phyloP scores from a whole-genome alignment of 768 basidiomycete genomes.

The Tylopilus balloui region DNA sequence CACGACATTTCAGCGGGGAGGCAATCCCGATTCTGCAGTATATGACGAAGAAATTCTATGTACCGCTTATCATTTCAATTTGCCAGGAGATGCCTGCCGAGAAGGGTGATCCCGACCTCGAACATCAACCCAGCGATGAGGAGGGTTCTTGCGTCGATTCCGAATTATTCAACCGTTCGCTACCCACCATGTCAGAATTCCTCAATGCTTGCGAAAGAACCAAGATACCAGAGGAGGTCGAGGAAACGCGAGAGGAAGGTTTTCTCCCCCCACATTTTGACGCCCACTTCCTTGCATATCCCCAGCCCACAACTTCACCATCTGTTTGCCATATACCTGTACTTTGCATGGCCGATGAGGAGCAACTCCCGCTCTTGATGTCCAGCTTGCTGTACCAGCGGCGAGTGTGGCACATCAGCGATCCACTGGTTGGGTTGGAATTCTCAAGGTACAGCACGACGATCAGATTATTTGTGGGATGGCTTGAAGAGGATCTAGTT shows the following conservation, averaged over 20 bases:
- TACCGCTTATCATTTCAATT: conserved; percentile 1
- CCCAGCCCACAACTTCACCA: background rate
- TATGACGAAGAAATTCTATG: background rate
- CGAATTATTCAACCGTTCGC: background rate
- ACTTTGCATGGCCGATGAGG: conserved; percentile 6
- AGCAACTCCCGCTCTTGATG: conserved; percentile 5
- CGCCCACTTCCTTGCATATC: background rate
- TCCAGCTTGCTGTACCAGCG: conserved; percentile 9
- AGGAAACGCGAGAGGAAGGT: background rate
- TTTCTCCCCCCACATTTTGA: background rate
- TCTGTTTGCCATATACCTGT: conserved; percentile 6
- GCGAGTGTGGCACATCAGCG: conserved; percentile 1
- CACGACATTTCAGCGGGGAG: conserved; percentile 6
- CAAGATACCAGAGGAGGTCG: background rate
- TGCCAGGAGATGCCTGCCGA: background rate
- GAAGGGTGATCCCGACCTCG: background rate
- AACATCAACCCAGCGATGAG: background rate
- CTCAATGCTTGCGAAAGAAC: background rate
- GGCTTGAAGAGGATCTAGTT: background rate
- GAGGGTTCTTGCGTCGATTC: background rate
- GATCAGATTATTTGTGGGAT: conserved; percentile 2
- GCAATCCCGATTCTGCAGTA: conserved; percentile 2
- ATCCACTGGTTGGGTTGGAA: conserved; percentile 6
- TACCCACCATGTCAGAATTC: conserved; percentile 3
- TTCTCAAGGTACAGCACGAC: conserved; percentile 5